Evolutionary conservation across 2,329 filamentous ascomycete genomes (phyloP).

Genomic region (Aspergillus eucalypticola): DNA sequence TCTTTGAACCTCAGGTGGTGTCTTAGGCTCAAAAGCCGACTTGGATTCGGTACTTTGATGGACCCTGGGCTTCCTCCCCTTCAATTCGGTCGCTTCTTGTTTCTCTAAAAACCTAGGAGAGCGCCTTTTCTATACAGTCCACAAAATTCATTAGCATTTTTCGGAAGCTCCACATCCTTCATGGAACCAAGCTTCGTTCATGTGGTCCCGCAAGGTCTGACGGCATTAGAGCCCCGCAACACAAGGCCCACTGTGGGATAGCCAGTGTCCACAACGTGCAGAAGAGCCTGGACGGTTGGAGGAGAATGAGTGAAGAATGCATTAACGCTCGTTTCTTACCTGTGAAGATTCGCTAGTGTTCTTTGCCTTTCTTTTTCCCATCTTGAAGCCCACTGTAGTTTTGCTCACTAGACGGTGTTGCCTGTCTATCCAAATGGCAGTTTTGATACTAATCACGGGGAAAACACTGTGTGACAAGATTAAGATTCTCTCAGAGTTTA

Average conservation of each 20-base stretch:
- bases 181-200: not conserved
- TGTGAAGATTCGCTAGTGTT: not conserved
- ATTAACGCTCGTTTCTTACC: conserved; percentile 12
- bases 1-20: too few species aligned
- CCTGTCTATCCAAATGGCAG: too few species aligned
- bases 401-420: not conserved
- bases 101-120: not conserved
- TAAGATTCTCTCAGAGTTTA: too few species aligned
- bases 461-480: too few species aligned
- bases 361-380: not conserved
- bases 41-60: too few species aligned
- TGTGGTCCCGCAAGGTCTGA: not conserved
- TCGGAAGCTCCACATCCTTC: not conserved
- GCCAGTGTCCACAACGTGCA: not conserved
- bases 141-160: not conserved
- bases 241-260: too few species aligned
- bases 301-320: not conserved
- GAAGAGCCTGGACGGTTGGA: not conserved
- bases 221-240: not conserved
- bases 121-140: not conserved
- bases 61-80: not conserved
- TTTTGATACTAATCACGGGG: too few species aligned
- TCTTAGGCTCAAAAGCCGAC: too few species aligned
- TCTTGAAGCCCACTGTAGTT: not conserved
- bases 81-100: not conserved